Conservation (phyloP, 257 asterid species). For the Henckelia pumila region DNA sequence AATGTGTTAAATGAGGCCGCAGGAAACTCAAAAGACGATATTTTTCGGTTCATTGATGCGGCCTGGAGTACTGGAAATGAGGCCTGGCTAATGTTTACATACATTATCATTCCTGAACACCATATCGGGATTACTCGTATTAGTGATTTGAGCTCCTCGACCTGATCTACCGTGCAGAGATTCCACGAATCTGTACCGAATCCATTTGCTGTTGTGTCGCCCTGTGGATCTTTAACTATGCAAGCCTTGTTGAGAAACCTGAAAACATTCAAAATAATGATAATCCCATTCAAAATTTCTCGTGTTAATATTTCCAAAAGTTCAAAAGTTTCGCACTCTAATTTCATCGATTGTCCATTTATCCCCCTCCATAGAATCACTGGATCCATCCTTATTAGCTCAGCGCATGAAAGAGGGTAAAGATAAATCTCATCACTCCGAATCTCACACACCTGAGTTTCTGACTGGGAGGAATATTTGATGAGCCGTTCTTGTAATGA, state of each 20-base stretch:
- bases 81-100: conserved; percentile 39
- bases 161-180: conserved; percentile 72
- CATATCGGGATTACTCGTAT: conserved; percentile 61
- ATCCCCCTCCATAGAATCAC: too few relatives aligned
- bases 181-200: conserved; percentile 46
- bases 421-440: too few relatives aligned
- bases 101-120: conserved; percentile 62
- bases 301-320: too few relatives aligned
- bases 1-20: conserved; percentile 65
- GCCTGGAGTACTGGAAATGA: conserved; percentile 70
- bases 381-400: too few relatives aligned
- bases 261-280: too few relatives aligned
- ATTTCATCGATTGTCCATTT: too few relatives aligned
- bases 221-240: conserved; percentile 38
- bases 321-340: too few relatives aligned
- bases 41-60: conserved; percentile 46
- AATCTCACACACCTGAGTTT: not conserved
- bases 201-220: conserved; percentile 43
- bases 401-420: too few relatives aligned
- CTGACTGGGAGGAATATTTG: not conserved
- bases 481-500: not conserved
- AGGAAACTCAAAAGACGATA: conserved; percentile 59
- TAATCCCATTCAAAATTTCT: too few relatives aligned
- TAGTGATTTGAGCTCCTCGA: conserved; percentile 56
- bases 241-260: conserved; percentile 34